Evolutionary conservation across 1,284 basidiomycete genomes (phyloP).

Genomic region (Puccinia novopanici): DNA sequence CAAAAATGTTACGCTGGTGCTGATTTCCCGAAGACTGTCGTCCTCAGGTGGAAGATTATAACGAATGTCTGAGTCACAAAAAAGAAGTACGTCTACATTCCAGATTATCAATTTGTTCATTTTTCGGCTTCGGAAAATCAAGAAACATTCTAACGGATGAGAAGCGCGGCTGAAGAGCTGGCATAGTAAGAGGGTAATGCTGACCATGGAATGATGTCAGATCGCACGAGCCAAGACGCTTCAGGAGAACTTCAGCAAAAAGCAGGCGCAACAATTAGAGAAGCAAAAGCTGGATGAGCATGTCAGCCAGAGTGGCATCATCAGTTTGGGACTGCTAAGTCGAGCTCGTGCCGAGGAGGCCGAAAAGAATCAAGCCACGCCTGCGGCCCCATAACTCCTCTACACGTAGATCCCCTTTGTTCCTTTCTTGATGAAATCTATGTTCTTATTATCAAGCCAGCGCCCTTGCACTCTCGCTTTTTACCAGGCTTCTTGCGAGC

Average conservation of each 20-base stretch:
- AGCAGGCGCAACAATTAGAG: conserved; percentile 61
- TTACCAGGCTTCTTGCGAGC: too few species aligned
- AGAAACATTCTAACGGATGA: not conserved
- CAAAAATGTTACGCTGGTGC: conserved; percentile 59
- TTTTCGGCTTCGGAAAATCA: not conserved
- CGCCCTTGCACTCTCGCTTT: not conserved
- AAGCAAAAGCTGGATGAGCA: conserved; percentile 35
- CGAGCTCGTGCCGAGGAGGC: conserved; percentile 27
- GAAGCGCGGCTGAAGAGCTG: not conserved
- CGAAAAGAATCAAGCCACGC: conserved; percentile 23
- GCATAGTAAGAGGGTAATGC: not conserved
- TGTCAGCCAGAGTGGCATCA: conserved; percentile 32
- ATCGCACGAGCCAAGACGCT: conserved; percentile 72
- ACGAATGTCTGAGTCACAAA: conserved; percentile 59
- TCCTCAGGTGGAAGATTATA: conserved; percentile 58
- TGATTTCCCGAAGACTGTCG: conserved; percentile 57
- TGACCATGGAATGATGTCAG: conserved; percentile 60
- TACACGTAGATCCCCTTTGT: not conserved
- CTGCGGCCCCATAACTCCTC: not conserved
- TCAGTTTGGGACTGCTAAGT: conserved; percentile 31
- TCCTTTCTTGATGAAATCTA: not conserved
- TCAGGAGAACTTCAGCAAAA: conserved; percentile 72
- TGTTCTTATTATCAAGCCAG: not conserved
- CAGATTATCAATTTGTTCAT: not conserved
- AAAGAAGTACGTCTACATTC: conserved; percentile 56